Base-by-base conservation (phyloP, 2,329 filamentous ascomycete species). In the Claviceps arundinis region DNA sequence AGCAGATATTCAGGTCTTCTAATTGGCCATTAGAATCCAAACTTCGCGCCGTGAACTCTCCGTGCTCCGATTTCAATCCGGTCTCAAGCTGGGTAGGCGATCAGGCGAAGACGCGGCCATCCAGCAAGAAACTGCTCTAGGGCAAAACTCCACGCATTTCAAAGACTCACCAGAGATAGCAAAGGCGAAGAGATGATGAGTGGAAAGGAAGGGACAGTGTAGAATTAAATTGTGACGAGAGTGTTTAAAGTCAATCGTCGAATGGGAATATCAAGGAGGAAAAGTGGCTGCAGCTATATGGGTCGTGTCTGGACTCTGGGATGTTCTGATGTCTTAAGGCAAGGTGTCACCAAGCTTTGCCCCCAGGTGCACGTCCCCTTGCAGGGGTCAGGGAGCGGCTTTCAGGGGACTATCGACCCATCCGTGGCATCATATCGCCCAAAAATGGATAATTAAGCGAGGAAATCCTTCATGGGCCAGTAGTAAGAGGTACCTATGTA, bases 341-440 rank as follows among this genome's bases (percentile, higher is more conserved):
- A 66, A 67, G 60, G 65, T 67, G 65, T 64, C 64, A 63, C 61
- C 54, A 62, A 60, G 24, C 22, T 38, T 26, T 14, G n/a, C 16
- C 17, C 41, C 51, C 41, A 19, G n/a, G 17, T n/a, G 2, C 4
- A 30, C 26, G 9, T 9, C 19, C 44, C 44, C n/a, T 40, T 24
- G 43, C 43, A 50, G 47, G 47, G 50, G 19, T 16, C 4, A 16
- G 30, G 24, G 40, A 16, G 30, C 40, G 30, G 30, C 41, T 42
- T 50, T 44, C 19, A 47, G 50, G n/a, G n/a, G n/a, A n/a, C n/a
- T n/a, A n/a, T n/a, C n/a, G n/a, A n/a, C n/a, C n/a, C n/a, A n/a
- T n/a, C n/a, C n/a, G n/a, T n/a, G n/a, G 49, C 49, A 37, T 37
- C 17, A 44, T 17, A 26, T 43, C 24, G 38, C 38, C 52, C 49